Conservation (phyloP, 495 filamentous ascomycete genomes). For the Penicillium samsonianum region DNA sequence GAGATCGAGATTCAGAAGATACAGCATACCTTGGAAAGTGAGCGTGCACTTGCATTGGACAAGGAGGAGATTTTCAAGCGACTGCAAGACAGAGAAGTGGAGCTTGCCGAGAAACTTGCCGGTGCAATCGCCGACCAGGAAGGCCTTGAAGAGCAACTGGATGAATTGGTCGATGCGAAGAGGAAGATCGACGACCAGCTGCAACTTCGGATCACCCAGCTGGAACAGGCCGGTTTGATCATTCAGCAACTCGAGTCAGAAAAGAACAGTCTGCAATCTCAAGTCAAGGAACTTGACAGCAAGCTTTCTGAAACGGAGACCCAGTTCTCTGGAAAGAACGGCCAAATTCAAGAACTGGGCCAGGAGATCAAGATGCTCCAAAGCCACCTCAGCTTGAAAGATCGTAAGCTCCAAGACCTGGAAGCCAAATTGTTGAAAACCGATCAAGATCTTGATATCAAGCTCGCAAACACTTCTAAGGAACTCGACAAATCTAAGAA, state of each 20-base stretch:
- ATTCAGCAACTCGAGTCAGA: slow-evolving; percentile 82
- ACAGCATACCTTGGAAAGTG: slow-evolving; percentile 91
- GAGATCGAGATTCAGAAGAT: slow-evolving; percentile 85
- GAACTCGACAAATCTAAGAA: slow-evolving; percentile 71
- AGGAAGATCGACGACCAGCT: slow-evolving; percentile 85
- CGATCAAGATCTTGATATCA: slow-evolving; percentile 89
- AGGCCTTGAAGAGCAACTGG: slow-evolving; percentile 86
- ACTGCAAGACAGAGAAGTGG: slow-evolving; percentile 83
- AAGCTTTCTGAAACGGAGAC: slow-evolving; percentile 67
- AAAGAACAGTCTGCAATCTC: slow-evolving; percentile 70
- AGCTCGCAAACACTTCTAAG: slow-evolving; percentile 77
- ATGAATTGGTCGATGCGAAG: slow-evolving; percentile 85
- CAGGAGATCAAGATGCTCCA: slow-evolving; percentile 89
- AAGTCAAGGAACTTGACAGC: slow-evolving; percentile 64
- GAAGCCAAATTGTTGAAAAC: slow-evolving; percentile 80
- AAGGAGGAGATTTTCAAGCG: slow-evolving; percentile 99
- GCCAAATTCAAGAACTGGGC: slow-evolving; percentile 68
- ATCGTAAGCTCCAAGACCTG: slow-evolving; percentile 85
- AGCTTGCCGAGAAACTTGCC: slow-evolving; percentile 86
- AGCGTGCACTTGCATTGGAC: slow-evolving; percentile 89
- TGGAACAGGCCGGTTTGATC: slow-evolving; percentile 88
- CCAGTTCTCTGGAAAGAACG: slow-evolving; percentile 66
- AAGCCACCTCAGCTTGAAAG: slow-evolving; percentile 86
- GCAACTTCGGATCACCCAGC: slow-evolving; percentile 71
- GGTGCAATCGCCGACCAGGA: slow-evolving; percentile 96